These are phyloP conservation scores for Vitis rupestris DNA, from an alignment of 164 flowering plant genomes.

Conservation along the genomic window DNA sequence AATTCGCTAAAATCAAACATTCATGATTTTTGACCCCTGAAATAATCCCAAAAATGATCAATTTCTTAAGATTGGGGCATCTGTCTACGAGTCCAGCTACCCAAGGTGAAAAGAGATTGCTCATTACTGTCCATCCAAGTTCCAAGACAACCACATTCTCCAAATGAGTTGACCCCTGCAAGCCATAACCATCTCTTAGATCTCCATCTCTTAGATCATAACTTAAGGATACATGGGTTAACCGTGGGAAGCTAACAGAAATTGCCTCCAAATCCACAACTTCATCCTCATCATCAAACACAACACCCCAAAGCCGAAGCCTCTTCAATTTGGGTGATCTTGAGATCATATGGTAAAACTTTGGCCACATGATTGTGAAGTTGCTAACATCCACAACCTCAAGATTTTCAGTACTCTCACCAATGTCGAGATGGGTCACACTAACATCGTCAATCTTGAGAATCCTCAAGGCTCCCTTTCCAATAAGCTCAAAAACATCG, in stretches of 20 bases:
- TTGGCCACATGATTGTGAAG: slow-evolving; percentile 82
- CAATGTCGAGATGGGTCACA: slow-evolving; percentile 77
- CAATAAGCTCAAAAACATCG: slow-evolving; percentile 71
- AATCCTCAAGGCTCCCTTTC: slow-evolving; percentile 64
- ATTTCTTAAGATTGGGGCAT: slow-evolving; percentile 52
- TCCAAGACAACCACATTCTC: slow-evolving; percentile 69
- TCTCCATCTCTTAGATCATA: slow-evolving; percentile 70
- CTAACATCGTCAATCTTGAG: slow-evolving; percentile 86
- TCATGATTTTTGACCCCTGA: slow-evolving; percentile 51
- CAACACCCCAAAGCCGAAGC: slow-evolving; percentile 86
- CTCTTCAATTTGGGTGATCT: slow-evolving; percentile 64
- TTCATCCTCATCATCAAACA: slow-evolving; percentile 83
- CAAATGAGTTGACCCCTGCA: slow-evolving; percentile 58
- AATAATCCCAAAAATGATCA: slow-evolving; percentile 51
- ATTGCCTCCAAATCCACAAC: slow-evolving; percentile 76
- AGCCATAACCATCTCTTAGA: slow-evolving; percentile 42
- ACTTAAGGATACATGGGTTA: slow-evolving; percentile 66
- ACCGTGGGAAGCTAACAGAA: slow-evolving; percentile 61
- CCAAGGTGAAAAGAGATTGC: slow-evolving; percentile 59
- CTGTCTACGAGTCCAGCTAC: slow-evolving; percentile 40
- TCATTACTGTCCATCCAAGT: slow-evolving; percentile 78
- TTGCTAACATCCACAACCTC: slow-evolving; percentile 86
- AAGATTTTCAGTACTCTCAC: slow-evolving; percentile 72
- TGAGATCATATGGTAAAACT: slow-evolving; percentile 78
- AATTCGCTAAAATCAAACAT: slow-evolving; percentile 42